These are phyloP conservation scores for Paramecium primaurelia DNA, from an alignment of 73 alveolate genomes.

Conservation along the genomic window DNA sequence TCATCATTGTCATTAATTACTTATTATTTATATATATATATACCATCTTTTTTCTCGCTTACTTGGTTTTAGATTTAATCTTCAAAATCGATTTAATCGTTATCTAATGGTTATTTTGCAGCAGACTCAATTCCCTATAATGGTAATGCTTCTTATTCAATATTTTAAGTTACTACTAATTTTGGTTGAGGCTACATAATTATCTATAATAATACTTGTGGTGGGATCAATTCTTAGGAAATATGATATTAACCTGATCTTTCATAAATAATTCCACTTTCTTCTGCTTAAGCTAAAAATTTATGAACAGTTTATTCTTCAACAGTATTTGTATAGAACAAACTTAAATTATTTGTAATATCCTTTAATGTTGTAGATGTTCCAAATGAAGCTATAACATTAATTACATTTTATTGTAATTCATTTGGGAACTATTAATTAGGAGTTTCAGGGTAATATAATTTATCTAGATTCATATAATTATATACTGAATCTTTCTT, in stretches of 20 bases:
- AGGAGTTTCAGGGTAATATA: conserved; percentile 1
- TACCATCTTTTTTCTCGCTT: neutral
- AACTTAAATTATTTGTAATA: neutral
- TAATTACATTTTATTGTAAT: neutral
- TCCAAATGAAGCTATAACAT: conserved; percentile 5
- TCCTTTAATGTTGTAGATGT: neutral
- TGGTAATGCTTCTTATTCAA: neutral
- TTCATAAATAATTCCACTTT: neutral
- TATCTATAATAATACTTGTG: neutral
- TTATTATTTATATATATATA: neutral
- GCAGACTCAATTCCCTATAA: neutral
- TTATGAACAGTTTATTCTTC: neutral
- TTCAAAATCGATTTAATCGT: neutral
- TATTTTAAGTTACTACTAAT: neutral
- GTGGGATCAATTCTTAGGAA: neutral
- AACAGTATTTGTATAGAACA: neutral
- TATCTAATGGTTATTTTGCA: neutral
- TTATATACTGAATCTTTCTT: neutral
- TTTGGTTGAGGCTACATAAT: neutral
- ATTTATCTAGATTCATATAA: neutral
- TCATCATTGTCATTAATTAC: neutral
- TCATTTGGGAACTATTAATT: neutral
- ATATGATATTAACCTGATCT: neutral
- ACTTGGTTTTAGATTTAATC: neutral
- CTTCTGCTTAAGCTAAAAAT: neutral